A percentile compares a stretch with the other conserved stretches of the same genome.
Conservation (phyloP, 208 protist species). For the Acanthamoeba lenticulata region DNA sequence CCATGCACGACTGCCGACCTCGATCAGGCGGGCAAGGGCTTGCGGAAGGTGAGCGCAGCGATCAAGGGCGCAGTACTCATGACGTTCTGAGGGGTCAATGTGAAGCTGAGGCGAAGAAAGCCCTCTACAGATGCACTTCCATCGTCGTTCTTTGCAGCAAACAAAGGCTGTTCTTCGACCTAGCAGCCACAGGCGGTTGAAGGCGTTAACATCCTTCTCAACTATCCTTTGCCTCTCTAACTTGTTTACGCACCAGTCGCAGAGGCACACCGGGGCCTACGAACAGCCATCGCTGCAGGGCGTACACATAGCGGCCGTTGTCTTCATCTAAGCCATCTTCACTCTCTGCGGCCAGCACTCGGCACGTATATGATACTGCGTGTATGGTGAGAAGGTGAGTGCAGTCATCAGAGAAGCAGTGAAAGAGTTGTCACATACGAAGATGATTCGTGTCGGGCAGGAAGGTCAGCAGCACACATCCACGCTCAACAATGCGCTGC, state of each 20-base stretch:
- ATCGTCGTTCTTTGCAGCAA: not conserved
- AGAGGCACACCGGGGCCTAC: not conserved
- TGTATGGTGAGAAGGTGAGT: too few relatives aligned
- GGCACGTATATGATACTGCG: not conserved
- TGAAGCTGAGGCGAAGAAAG: not conserved
- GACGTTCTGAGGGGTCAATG: not conserved
- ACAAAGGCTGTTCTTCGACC: not conserved
- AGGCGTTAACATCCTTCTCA: too few relatives aligned
- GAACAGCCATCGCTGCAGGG: conserved; percentile 1
- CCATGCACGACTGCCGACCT: not conserved
- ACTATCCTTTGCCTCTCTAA: too few relatives aligned
- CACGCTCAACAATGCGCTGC: not conserved
- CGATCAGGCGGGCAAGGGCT: too few relatives aligned
- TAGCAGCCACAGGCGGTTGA: not conserved
- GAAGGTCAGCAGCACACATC: not conserved
- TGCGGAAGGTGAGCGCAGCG: too few relatives aligned
- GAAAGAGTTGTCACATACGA: not conserved
- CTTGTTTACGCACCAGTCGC: not conserved
- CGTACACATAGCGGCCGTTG: not conserved
- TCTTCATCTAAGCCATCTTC: not conserved
- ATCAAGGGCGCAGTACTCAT: conserved; percentile 2
- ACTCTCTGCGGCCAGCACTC: not conserved
- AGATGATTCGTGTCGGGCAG: not conserved
- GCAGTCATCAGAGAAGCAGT: too few relatives aligned
- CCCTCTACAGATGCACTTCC: not conserved